Evolutionary conservation across 139 green algal species (phyloP).

Genomic region (Picochlorum sp.): DNA sequence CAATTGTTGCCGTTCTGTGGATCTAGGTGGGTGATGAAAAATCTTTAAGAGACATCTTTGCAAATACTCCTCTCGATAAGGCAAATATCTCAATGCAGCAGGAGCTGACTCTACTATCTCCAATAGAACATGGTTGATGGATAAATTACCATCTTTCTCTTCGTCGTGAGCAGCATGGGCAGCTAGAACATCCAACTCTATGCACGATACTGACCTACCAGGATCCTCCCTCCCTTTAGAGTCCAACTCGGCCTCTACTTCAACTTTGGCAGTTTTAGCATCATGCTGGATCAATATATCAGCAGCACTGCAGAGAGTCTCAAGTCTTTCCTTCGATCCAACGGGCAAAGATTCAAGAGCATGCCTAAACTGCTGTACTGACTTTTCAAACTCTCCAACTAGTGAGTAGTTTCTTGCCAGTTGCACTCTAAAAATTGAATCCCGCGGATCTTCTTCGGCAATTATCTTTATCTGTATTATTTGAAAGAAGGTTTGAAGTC

Average conservation of each 20-base stretch:
- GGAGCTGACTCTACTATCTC: constrained; percentile 26
- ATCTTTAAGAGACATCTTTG: constrained; percentile 30
- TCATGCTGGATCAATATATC: constrained; percentile 32
- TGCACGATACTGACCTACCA: constrained; percentile 15
- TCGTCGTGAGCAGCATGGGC: constrained; percentile 2
- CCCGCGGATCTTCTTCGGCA: background rate
- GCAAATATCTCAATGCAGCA: constrained; percentile 21
- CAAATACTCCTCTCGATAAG: constrained; percentile 55
- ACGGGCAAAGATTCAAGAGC: constrained; percentile 11
- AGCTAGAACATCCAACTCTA: constrained; percentile 23
- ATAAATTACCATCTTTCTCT: background rate
- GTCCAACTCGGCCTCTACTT: background rate
- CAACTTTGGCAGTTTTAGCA: background rate
- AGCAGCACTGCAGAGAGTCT: constrained; percentile 36
- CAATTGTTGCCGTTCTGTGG: constrained; percentile 30
- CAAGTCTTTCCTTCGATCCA: constrained; percentile 8
- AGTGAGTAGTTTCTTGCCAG: background rate
- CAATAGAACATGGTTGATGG: background rate
- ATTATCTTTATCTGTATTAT: background rate
- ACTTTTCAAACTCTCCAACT: constrained; percentile 2
- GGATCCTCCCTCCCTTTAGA: background rate
- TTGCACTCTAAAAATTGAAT: background rate
- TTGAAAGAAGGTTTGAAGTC: background rate
- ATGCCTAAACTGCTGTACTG: constrained; percentile 17
- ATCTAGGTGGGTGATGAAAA: constrained; percentile 24